Percentiles rank a stretch among this genome's conserved stretches.
Conservation (phyloP, 805 yeast species). For the Clavispora carvajalis region DNA sequence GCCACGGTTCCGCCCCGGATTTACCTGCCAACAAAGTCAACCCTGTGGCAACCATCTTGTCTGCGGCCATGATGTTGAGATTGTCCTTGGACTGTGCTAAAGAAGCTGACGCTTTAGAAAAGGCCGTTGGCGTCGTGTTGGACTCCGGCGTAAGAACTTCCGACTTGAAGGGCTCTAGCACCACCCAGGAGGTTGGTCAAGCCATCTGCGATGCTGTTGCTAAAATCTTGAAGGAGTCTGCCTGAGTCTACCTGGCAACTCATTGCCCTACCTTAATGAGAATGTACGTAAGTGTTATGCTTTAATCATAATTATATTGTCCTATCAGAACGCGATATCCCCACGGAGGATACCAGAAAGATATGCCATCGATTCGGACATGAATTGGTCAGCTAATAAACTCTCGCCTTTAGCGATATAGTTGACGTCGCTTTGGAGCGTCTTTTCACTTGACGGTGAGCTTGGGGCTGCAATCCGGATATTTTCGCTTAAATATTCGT, state of each 20-base stretch:
- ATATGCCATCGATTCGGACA: conserved; percentile 27
- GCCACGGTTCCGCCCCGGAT: conserved; percentile 98
- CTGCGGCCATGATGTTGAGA: conserved; percentile 96
- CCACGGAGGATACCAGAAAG: conserved; percentile 30
- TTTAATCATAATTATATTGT: too few relatives aligned
- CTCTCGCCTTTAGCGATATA: neutral
- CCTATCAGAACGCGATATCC: conserved; percentile 8
- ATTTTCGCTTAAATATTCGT: neutral
- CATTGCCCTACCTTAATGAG: neutral
- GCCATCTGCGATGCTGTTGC: conserved; percentile 77
- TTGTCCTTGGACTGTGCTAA: conserved; percentile 76
- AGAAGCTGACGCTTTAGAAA: conserved; percentile 85
- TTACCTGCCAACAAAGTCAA: conserved; percentile 82
- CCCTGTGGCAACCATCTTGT: conserved; percentile 91
- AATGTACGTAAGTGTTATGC: neutral
- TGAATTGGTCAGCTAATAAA: conserved; percentile 1
- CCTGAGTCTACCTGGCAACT: neutral
- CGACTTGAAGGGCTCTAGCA: conserved; percentile 79
- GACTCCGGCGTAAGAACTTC: conserved; percentile 87
- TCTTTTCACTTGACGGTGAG: conserved; percentile 14
- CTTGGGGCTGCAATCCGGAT: neutral
- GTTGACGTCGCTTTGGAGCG: conserved; percentile 9
- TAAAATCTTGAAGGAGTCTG: conserved; percentile 36
- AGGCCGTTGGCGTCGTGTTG: conserved; percentile 78
- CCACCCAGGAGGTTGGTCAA: conserved; percentile 90